Evolutionary conservation across 352 stramenopile species (phyloP).

Genomic region (Phytophthora quininea): DNA sequence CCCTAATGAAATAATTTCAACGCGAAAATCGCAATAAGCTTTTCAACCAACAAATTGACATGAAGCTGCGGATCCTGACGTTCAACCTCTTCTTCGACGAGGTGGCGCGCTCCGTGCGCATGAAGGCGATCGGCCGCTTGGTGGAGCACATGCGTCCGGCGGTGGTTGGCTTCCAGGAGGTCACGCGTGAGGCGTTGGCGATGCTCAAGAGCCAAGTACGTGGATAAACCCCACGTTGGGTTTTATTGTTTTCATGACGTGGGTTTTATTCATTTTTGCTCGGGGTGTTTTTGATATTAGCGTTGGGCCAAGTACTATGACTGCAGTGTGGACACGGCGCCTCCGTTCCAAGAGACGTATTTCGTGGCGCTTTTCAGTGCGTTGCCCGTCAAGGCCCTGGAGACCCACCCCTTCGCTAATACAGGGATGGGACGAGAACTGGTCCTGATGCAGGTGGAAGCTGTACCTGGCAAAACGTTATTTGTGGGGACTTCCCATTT

Average conservation of each 20-base stretch:
- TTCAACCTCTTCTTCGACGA: conserved; percentile 85
- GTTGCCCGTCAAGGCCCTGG: conserved; percentile 59
- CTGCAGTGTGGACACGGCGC: conserved; percentile 73
- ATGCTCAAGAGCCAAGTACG: conserved; percentile 54
- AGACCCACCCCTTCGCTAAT: conserved; percentile 74
- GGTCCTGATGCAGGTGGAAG: conserved; percentile 60
- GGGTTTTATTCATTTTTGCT: background rate
- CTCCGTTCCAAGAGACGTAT: conserved; percentile 75
- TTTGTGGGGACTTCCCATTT: conserved; percentile 73
- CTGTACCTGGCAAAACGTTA: conserved; percentile 49
- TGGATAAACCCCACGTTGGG: no score
- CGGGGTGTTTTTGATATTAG: conserved; percentile 16
- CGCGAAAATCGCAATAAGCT: background rate
- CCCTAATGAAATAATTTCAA: no score
- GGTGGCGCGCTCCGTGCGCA: conserved; percentile 57
- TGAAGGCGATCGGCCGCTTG: conserved; percentile 61
- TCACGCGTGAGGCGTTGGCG: conserved; percentile 64
- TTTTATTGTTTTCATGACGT: background rate
- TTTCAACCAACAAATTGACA: conserved; percentile 4
- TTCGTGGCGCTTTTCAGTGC: conserved; percentile 83
- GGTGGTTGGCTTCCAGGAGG: conserved; percentile 80
- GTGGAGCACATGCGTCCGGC: conserved; percentile 60
- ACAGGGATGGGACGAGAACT: conserved; percentile 79
- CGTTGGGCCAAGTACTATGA: conserved; percentile 76
- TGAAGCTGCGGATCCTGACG: conserved; percentile 72